Percentiles rank a stretch among this genome's conserved stretches.
Conservation (phyloP, 1,284 basidiomycete genomes). For the Peniophora sp. region DNA sequence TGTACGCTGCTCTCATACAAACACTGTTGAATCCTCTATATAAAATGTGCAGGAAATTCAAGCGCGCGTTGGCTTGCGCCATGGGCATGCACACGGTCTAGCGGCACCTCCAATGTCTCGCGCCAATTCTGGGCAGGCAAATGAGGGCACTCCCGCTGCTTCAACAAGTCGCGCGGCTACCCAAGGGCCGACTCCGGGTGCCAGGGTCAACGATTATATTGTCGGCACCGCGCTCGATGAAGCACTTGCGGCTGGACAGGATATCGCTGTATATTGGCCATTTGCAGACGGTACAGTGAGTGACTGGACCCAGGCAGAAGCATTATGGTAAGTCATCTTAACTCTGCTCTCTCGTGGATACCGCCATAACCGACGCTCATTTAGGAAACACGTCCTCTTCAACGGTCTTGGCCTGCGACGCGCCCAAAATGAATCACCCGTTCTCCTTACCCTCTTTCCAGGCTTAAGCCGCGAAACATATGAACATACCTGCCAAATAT, state of each 20-base stretch:
- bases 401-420: constrained; percentile 70
- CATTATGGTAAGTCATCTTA: constrained; percentile 66
- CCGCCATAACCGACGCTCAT: constrained; percentile 1
- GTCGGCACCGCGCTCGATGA: constrained; percentile 79
- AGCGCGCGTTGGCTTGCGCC: constrained; percentile 64
- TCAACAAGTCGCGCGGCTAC: constrained; percentile 36
- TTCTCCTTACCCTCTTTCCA: constrained; percentile 67
- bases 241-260: constrained; percentile 65
- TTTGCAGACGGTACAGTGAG: constrained; percentile 69
- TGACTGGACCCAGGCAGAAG: constrained; percentile 90
- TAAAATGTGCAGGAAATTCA: constrained; percentile 46
- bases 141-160: constrained; percentile 28
- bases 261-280: constrained; percentile 76
- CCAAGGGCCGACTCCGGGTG: constrained; percentile 32
- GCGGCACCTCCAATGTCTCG: constrained; percentile 5
- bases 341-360: not conserved
- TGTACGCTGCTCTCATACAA: constrained; percentile 31
- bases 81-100: constrained; percentile 4
- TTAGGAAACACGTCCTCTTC: constrained; percentile 82
- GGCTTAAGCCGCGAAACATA: constrained; percentile 68
- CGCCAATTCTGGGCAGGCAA: constrained; percentile 12
- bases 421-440: constrained; percentile 81
- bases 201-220: constrained; percentile 73
- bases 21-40: constrained; percentile 1
- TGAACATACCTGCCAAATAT: constrained; percentile 77